These are phyloP conservation scores for Pyrus betulifolia DNA, from an alignment of 306 rosid species.

Conservation along the genomic window DNA sequence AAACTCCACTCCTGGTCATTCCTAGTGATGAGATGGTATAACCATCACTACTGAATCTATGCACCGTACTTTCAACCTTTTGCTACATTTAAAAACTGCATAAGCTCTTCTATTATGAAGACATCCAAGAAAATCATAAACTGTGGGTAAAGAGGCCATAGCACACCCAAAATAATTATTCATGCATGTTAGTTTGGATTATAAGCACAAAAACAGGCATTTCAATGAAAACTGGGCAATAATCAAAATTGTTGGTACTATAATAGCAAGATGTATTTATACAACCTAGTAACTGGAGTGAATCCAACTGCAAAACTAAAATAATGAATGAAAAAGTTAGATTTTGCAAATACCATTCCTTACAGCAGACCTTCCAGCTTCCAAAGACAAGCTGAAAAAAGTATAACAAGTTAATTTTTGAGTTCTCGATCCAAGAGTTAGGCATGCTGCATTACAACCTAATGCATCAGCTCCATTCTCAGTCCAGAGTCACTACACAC, in stretches of 20 bases:
- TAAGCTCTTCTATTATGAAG: too few species aligned
- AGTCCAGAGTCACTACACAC: not conserved
- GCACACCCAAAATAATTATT: not conserved
- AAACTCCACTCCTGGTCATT: not conserved
- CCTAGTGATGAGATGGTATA: not conserved
- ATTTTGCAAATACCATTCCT: not conserved
- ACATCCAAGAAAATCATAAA: not conserved
- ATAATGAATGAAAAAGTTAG: not conserved
- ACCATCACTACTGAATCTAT: not conserved
- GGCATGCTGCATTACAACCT: not conserved
- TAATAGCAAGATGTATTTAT: not conserved
- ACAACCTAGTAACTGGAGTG: not conserved
- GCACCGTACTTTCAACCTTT: not conserved
- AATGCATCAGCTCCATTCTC: not conserved
- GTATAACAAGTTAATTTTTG: not conserved
- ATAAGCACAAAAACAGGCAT: not conserved
- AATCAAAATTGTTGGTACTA: not conserved
- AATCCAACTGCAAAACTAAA: not conserved
- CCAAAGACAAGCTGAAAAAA: not conserved
- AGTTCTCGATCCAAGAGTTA: not conserved
- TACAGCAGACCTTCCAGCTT: not conserved
- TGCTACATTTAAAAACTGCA: not conserved
- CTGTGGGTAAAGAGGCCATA: too few species aligned
- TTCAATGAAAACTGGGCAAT: not conserved
- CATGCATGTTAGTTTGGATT: too few species aligned